Percentiles rank a stretch among this genome's conserved stretches.
phyloP scores from a whole-genome alignment of 2,329 filamentous ascomycete genomes.

The Pseudovirgaria hyperparasitica region DNA sequence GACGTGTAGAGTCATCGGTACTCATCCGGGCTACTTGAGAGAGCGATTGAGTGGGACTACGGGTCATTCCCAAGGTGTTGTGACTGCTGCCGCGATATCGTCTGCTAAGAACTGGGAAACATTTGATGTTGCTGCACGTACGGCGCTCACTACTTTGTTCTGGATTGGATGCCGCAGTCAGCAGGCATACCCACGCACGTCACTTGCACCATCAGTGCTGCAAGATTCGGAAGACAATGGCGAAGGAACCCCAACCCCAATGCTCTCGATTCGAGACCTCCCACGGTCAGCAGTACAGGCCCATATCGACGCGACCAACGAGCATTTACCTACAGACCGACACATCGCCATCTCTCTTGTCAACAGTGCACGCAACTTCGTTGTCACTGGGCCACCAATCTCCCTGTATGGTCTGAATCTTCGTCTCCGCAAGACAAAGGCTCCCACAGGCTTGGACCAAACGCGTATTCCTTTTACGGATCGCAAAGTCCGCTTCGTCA shows the following conservation, averaged over 20 bases:
- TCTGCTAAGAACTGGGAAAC: conserved; percentile 89
- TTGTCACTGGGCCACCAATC: conserved; percentile 90
- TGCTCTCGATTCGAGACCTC: conserved; percentile 94
- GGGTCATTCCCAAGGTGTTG: conserved; percentile 91
- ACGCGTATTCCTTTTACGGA: conserved; percentile 88
- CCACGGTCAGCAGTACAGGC: conserved; percentile 81
- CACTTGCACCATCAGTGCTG: conserved; percentile 77
- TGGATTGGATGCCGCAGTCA: conserved; percentile 97
- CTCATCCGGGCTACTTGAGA: conserved; percentile 77
- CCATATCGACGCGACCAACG: conserved; percentile 92
- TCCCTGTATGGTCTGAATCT: conserved; percentile 94
- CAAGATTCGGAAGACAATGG: conserved; percentile 90
- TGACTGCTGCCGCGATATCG: conserved; percentile 83
- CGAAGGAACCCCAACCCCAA: conserved; percentile 90
- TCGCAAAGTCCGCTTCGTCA: conserved; percentile 91
- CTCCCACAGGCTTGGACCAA: conserved; percentile 92
- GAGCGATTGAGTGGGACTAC: conserved; percentile 79
- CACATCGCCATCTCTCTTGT: conserved; percentile 92
- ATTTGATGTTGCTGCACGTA: conserved; percentile 65
- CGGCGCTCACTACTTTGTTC: conserved; percentile 85
- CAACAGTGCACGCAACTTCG: conserved; percentile 94
- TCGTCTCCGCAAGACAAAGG: conserved; percentile 91
- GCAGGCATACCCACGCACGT: conserved; percentile 92
- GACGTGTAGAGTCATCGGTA: conserved; percentile 80
- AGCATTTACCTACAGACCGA: conserved; percentile 82